Conservation (phyloP, 345 rosid species). For the Camelina hispida region DNA sequence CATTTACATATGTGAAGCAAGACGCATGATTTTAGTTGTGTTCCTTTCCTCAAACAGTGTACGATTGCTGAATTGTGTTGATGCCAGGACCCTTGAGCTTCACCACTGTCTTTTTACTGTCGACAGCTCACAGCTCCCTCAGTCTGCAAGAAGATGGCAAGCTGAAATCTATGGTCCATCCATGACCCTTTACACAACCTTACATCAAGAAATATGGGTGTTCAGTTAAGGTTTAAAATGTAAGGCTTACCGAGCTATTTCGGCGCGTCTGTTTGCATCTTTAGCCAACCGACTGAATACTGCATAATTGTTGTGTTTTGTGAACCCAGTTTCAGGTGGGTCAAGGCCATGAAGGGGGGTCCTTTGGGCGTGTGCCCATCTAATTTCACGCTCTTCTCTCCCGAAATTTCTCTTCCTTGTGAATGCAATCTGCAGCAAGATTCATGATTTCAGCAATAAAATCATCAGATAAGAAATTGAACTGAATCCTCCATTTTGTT, state of each 20-base stretch:
- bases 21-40: not conserved
- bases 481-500: constrained; percentile 42
- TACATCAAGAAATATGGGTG: too few species aligned
- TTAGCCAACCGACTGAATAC: too few species aligned
- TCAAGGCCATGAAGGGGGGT: constrained; percentile 61
- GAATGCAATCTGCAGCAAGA: constrained; percentile 54
- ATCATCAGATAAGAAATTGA: not conserved
- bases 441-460: not conserved
- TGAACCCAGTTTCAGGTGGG: constrained; percentile 56
- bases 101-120: constrained; percentile 31
- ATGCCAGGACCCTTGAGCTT: too few species aligned
- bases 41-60: constrained; percentile 47
- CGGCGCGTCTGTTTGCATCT: too few species aligned
- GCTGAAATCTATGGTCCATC: too few species aligned
- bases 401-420: constrained; percentile 58
- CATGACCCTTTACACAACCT: too few species aligned
- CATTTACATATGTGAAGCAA: too few species aligned
- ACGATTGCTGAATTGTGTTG: constrained; percentile 21
- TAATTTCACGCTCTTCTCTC: constrained; percentile 60
- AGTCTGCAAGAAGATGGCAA: constrained; percentile 45
- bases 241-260: too few species aligned
- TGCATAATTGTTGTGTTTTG: constrained; percentile 40
- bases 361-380: constrained; percentile 69
- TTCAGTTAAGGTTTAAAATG: too few species aligned
- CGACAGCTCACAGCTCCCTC: constrained; percentile 54